These are phyloP conservation scores for Talaromyces proteolyticus DNA, from an alignment of 495 filamentous ascomycete genomes.

Conservation along the genomic window DNA sequence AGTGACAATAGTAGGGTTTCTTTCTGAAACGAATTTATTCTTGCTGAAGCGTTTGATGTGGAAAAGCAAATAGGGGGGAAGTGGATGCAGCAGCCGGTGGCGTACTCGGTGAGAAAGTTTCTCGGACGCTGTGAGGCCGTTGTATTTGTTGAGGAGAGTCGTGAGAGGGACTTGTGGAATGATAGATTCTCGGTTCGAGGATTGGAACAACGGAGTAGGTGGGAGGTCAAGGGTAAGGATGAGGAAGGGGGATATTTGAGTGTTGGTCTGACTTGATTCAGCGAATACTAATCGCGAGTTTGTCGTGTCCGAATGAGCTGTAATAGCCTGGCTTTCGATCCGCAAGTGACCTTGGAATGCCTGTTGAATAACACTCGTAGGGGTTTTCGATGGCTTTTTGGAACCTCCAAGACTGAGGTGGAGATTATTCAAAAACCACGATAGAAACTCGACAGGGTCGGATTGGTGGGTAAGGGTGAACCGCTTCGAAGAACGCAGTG, in stretches of 20 bases:
- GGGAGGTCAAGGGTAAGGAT: conserved; percentile 92
- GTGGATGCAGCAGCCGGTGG: conserved; percentile 85
- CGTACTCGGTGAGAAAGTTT: conserved; percentile 78
- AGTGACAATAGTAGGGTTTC: conserved; percentile 97
- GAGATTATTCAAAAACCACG: conserved; percentile 94
- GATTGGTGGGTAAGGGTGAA: conserved; percentile 90
- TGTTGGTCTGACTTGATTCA: conserved; percentile 76
- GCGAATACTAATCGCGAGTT: conserved; percentile 90
- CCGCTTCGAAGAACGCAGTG: conserved; percentile 80
- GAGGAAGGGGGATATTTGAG: conserved; percentile 70
- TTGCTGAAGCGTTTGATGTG: conserved; percentile 95
- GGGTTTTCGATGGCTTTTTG: conserved; percentile 66
- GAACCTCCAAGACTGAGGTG: conserved; percentile 88
- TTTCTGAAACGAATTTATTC: conserved; percentile 93
- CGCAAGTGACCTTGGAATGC: conserved; percentile 91
- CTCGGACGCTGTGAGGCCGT: conserved; percentile 82
- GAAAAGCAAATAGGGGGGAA: conserved; percentile 88
- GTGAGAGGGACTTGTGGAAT: conserved; percentile 93
- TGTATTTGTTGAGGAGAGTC: conserved; percentile 89
- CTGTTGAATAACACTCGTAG: conserved; percentile 71
- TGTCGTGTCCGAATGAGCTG: conserved; percentile 75
- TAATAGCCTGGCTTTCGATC: conserved; percentile 91
- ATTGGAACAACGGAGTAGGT: conserved; percentile 92
- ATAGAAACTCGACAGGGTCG: conserved; percentile 92
- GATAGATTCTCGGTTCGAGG: conserved; percentile 83